Evolutionary conservation across 768 basidiomycete species (phyloP).

Genomic region (Tephrocybe sp.): DNA sequence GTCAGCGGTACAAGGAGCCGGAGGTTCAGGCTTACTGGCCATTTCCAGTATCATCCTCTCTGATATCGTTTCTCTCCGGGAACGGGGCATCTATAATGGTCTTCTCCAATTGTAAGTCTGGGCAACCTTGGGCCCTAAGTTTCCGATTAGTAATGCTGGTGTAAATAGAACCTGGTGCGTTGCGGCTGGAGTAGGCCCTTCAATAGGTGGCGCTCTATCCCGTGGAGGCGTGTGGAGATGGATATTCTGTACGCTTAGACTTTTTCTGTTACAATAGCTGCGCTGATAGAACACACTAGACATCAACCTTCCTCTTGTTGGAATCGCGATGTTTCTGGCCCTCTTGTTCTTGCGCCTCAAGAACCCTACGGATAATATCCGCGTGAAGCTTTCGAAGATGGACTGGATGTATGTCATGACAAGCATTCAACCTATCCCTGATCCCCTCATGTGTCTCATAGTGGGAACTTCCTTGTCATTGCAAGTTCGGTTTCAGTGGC

Average conservation of each 20-base stretch:
- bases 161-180: constrained; percentile 10
- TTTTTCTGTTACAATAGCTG: not conserved
- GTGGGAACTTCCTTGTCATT: constrained; percentile 44
- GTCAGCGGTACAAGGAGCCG: constrained; percentile 38
- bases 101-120: constrained; percentile 28
- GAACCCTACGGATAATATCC: constrained; percentile 21
- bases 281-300: constrained; percentile 3
- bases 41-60: constrained; percentile 39
- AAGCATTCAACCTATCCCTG: constrained; percentile 11
- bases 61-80: constrained; percentile 45
- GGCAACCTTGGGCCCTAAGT: constrained; percentile 27
- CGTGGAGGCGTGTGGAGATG: constrained; percentile 36
- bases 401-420: constrained; percentile 41
- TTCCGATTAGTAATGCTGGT: constrained; percentile 17
- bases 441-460: constrained; percentile 12
- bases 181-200: not conserved
- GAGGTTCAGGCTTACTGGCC: constrained; percentile 36
- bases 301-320: constrained; percentile 15
- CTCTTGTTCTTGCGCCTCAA: constrained; percentile 16
- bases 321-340: constrained; percentile 6
- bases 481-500: constrained; percentile 29
- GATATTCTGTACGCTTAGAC: constrained; percentile 39
- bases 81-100: constrained; percentile 39
- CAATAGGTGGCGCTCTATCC: constrained; percentile 23
- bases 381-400: constrained; percentile 33